These are phyloP conservation scores for Thuja plicata DNA, from an alignment of 83 land plant genomes.

Conservation along the genomic window DNA sequence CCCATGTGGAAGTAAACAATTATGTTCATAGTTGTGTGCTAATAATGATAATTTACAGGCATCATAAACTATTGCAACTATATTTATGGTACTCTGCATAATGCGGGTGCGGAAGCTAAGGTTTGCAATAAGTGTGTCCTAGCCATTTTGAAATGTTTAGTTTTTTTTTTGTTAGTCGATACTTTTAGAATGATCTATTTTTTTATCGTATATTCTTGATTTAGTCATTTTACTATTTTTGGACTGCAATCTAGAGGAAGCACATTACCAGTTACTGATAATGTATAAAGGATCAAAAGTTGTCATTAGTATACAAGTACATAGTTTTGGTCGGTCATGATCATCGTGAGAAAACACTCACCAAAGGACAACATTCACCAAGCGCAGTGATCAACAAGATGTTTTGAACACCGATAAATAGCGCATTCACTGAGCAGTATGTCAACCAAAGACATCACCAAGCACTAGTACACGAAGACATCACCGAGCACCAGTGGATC, in stretches of 20 bases:
- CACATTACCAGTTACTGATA: constrained; percentile 97
- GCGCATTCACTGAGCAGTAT: too few species aligned
- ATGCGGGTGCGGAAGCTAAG: constrained; percentile 76
- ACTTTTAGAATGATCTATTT: not conserved
- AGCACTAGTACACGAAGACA: too few species aligned
- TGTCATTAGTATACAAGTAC: too few species aligned
- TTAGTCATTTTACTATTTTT: not conserved
- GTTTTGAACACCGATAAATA: too few species aligned
- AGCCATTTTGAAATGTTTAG: constrained; percentile 1
- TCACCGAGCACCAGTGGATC: too few species aligned
- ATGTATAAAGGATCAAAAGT: too few species aligned
- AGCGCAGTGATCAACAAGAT: too few species aligned
- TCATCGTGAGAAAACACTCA: too few species aligned
- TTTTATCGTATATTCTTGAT: not conserved
- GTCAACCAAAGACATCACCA: too few species aligned
- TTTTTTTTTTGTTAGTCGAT: not conserved
- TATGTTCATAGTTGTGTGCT: not conserved
- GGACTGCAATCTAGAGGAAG: constrained; percentile 77
- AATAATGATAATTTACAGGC: constrained; percentile 56
- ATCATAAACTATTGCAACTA: constrained; percentile 84
- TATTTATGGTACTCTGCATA: constrained; percentile 96
- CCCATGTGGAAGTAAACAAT: not conserved
- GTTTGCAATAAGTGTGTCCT: constrained; percentile 25
- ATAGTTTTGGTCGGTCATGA: too few species aligned
- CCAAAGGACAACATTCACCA: too few species aligned